Percentiles rank a stretch among this genome's conserved stretches.
These are phyloP conservation scores for Zostera marina DNA, from an alignment of 116 monocot species.

Conservation along the genomic window DNA sequence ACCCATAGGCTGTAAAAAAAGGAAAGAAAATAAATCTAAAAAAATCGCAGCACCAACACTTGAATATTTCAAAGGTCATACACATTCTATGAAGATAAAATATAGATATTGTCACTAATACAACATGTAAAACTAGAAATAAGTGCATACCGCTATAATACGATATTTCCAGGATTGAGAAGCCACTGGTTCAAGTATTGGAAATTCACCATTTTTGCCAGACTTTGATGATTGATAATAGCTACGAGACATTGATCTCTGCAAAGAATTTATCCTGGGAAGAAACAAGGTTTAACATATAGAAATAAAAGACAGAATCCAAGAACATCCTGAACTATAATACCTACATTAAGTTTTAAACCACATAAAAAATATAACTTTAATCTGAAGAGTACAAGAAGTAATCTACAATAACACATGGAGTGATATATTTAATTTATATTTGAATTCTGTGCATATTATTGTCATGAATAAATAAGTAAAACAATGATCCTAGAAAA, in stretches of 20 bases:
- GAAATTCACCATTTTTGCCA: neutral
- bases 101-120: neutral
- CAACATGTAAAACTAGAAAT: neutral
- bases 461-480: too few relatives aligned
- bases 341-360: neutral
- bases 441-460: too few relatives aligned
- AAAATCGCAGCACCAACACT: neutral
- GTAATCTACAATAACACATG: too few relatives aligned
- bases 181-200: neutral
- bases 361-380: neutral
- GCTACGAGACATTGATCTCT: neutral
- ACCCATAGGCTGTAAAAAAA: slow-evolving; percentile 11
- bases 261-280: neutral
- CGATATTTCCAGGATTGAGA: slow-evolving; percentile 3
- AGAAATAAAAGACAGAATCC: neutral
- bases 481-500: too few relatives aligned
- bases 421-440: too few relatives aligned
- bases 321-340: neutral
- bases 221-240: slow-evolving; percentile 2
- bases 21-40: neutral
- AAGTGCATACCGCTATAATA: slow-evolving; percentile 2
- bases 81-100: too few relatives aligned
- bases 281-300: neutral
- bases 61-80: neutral
- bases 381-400: too few relatives aligned